phyloP scores from a whole-genome alignment of 2,329 filamentous ascomycete species.

The Hypocreales sp. region DNA sequence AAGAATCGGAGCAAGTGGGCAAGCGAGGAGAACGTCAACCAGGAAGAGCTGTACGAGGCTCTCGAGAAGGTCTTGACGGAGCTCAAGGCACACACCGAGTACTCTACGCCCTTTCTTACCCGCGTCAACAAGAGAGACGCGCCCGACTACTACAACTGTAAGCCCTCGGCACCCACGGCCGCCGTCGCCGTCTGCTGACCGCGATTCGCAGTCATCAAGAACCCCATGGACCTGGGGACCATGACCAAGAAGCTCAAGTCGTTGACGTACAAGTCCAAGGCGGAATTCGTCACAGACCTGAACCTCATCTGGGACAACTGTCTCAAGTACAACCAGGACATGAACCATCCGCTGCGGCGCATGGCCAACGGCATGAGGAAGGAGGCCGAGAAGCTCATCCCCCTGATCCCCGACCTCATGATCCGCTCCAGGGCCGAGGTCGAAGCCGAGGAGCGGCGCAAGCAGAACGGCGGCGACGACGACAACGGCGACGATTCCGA shows the following conservation, averaged over 20 bases:
- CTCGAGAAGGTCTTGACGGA: constrained; percentile 94
- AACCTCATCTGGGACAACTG: constrained; percentile 97
- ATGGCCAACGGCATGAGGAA: constrained; percentile 95
- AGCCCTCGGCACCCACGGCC: constrained; percentile 24
- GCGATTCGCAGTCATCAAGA: constrained; percentile 82
- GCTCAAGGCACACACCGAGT: constrained; percentile 92
- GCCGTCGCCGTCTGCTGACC: no score
- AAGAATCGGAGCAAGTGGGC: constrained; percentile 99
- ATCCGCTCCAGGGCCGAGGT: constrained; percentile 88
- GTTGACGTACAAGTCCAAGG: constrained; percentile 70
- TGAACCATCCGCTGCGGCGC: constrained; percentile 72
- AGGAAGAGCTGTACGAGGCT: constrained; percentile 95
- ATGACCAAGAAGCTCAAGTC: constrained; percentile 97
- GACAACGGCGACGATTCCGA: constrained; percentile 84
- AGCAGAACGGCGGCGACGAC: constrained; percentile 72
- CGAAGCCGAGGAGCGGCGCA: constrained; percentile 71
- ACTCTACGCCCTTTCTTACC: constrained; percentile 88
- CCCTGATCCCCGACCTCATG: constrained; percentile 81
- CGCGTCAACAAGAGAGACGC: constrained; percentile 95
- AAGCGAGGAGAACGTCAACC: constrained; percentile 90
- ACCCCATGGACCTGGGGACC: constrained; percentile 91
- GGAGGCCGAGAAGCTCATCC: constrained; percentile 91
- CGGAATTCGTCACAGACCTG: constrained; percentile 85
- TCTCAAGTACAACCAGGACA: constrained; percentile 84
- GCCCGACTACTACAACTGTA: constrained; percentile 85